These are phyloP conservation scores for Chionographis japonica DNA, from an alignment of 106 monocot genomes.

Conservation along the genomic window DNA sequence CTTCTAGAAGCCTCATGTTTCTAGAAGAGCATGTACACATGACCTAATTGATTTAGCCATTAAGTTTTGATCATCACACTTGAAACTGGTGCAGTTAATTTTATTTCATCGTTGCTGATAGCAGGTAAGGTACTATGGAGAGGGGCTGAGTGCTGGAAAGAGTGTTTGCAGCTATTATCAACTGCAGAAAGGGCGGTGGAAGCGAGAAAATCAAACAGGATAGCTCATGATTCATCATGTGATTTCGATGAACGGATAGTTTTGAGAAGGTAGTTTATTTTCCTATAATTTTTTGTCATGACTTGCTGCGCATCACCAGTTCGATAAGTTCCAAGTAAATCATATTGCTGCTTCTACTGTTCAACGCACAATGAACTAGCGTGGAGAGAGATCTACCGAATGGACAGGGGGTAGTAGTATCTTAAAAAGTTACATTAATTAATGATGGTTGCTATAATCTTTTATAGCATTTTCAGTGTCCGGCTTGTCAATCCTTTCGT, in stretches of 20 bases:
- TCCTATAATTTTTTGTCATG: not conserved
- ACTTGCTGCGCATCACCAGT: too few relatives aligned
- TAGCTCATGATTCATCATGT: constrained; percentile 17
- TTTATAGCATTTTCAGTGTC: too few relatives aligned
- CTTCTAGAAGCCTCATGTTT: too few relatives aligned
- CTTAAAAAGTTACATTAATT: too few relatives aligned
- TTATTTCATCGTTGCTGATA: constrained; percentile 8
- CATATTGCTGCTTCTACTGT: too few relatives aligned
- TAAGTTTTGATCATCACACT: not conserved
- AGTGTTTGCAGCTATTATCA: constrained; percentile 62
- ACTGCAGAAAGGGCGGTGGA: constrained; percentile 53
- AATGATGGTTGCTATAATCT: too few relatives aligned
- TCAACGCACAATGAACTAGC: too few relatives aligned
- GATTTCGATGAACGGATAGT: constrained; percentile 45
- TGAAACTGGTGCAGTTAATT: not conserved
- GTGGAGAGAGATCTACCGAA: too few relatives aligned
- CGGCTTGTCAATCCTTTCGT: too few relatives aligned
- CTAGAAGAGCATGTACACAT: too few relatives aligned
- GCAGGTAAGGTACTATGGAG: constrained; percentile 85
- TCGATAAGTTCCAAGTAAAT: too few relatives aligned
- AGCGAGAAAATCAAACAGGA: constrained; percentile 1
- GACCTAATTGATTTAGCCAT: not conserved
- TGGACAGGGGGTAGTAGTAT: too few relatives aligned
- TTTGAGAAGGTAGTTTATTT: constrained; percentile 69
- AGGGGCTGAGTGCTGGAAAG: constrained; percentile 83